Base-by-base conservation (phyloP, 2,329 filamentous ascomycete species). In the Colletotrichum musae region DNA sequence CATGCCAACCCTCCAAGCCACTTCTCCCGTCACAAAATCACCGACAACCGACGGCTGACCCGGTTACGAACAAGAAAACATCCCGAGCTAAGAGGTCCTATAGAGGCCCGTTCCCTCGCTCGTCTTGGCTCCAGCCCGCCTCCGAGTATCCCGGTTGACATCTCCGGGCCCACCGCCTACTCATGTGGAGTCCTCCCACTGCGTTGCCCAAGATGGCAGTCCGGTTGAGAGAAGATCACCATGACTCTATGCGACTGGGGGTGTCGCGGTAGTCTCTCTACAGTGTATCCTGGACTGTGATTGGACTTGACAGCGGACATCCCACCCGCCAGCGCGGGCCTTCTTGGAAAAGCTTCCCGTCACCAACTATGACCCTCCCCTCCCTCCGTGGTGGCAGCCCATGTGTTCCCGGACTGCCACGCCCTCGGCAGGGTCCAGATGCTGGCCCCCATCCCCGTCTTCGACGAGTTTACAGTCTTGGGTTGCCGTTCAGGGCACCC, bases 131-230 rank as follows among this genome's bases (percentile, higher is more conserved):
- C 21, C 21, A 24, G 21, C 21, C 2, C 3, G 21, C 21, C 21
- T 41, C 58, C 58, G 21, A 15, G 6, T 21, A n/a, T 52, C 32
- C 61, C 66, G 47, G 43, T 64, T 21, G 41, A 69, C 28, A 18
- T n/a, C 61, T 56, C 66, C 66, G 66, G 66, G 48, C 32, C 56
- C 56, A 66, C 50, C 43, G n/a, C 66, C 66, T 62, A 32, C 28
- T 24, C 36, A 28, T 47, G 66, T 32, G 51, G 62, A 43, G 36
- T 21, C 16, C 24, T 58, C 43, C 57, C 56, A 16, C 50, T 24
- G 16, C 53, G 43, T 66, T 69, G 32, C 56, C 66, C 56, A 57
- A 69, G 36, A 36, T 48, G 56, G 66, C 43, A 60, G 56, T 69
- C 50, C 51, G 50, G 50, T 43, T 26, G 54, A 66, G 56, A 51